phyloP scores from a whole-genome alignment of 2,329 filamentous ascomycete species.

The Xylariomycetidae sp. region DNA sequence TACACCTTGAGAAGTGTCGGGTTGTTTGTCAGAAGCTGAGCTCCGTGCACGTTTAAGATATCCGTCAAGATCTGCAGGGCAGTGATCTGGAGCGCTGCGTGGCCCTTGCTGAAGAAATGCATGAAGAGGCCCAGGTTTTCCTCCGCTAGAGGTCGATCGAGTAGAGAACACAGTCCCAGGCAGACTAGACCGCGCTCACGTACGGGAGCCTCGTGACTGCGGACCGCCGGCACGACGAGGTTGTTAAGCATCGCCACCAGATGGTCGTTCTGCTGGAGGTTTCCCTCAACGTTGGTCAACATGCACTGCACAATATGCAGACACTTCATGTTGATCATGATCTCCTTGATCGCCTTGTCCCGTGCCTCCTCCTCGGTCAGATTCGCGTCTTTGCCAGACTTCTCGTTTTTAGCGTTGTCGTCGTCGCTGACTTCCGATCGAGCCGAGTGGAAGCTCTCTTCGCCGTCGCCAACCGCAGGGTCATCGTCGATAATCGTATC shows the following conservation, averaged over 20 bases:
- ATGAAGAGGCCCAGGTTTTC: constrained; percentile 92
- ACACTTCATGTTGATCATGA: constrained; percentile 97
- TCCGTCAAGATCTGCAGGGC: constrained; percentile 89
- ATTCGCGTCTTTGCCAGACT: constrained; percentile 34
- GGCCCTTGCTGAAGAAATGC: constrained; percentile 91
- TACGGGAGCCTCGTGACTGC: constrained; percentile 87
- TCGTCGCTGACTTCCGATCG: constrained; percentile 74
- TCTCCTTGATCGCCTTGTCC: constrained; percentile 76
- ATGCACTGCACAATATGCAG: constrained; percentile 96
- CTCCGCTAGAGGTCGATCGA: constrained; percentile 85
- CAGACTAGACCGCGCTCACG: constrained; percentile 86
- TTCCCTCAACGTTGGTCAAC: constrained; percentile 85
- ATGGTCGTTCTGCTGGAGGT: constrained; percentile 81
- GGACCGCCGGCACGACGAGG: constrained; percentile 88
- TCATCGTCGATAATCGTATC: constrained; percentile 82
- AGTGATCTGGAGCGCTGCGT: constrained; percentile 82
- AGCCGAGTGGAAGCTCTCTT: constrained; percentile 91
- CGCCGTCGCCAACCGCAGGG: constrained; percentile 43
- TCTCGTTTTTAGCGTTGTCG: constrained; percentile 46
- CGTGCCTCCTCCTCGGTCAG: constrained; percentile 59
- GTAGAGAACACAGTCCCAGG: constrained; percentile 81
- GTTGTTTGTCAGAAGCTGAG: constrained; percentile 63
- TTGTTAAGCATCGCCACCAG: constrained; percentile 98
- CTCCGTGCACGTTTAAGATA: constrained; percentile 82
- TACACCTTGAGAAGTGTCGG: constrained; percentile 79